These are phyloP conservation scores for Asterionellopsis glacialis DNA, from an alignment of 108 stramenopile species.

Conservation along the genomic window DNA sequence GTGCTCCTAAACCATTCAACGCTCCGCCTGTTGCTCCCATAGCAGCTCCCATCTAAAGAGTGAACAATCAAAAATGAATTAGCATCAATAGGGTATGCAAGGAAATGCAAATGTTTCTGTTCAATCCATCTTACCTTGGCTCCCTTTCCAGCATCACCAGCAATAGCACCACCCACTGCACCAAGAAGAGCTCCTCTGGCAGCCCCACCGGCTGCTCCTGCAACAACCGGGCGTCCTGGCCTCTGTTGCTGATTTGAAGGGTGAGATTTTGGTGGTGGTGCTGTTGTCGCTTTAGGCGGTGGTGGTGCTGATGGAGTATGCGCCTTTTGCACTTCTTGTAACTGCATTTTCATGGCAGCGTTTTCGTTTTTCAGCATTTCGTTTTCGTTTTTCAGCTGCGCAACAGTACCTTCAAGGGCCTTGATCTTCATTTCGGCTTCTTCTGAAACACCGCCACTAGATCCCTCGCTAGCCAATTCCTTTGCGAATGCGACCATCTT, in stretches of 20 bases:
- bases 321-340: neutral
- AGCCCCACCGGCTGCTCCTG: constrained; percentile 12
- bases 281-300: neutral
- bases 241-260: constrained; percentile 1
- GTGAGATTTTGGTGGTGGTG: constrained; percentile 5
- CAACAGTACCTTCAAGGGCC: neutral
- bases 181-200: constrained; percentile 16
- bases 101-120: neutral
- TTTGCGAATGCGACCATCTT: constrained; percentile 3
- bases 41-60: constrained; percentile 3
- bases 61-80: no score
- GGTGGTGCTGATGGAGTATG: neutral
- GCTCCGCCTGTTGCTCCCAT: constrained; percentile 14
- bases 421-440: neutral
- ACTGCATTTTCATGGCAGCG: constrained; percentile 5
- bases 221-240: neutral
- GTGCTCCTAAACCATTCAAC: constrained; percentile 10
- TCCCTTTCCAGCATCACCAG: constrained; percentile 15
- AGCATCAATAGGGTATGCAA: no score
- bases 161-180: constrained; percentile 15
- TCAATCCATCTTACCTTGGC: constrained; percentile 10
- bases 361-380: constrained; percentile 8
- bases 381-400: neutral
- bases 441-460: neutral
- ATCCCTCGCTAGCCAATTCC: constrained; percentile 3